These are phyloP conservation scores for Pseudogymnoascus sp. DNA, from an alignment of 2,329 filamentous ascomycete species.

Conservation along the genomic window DNA sequence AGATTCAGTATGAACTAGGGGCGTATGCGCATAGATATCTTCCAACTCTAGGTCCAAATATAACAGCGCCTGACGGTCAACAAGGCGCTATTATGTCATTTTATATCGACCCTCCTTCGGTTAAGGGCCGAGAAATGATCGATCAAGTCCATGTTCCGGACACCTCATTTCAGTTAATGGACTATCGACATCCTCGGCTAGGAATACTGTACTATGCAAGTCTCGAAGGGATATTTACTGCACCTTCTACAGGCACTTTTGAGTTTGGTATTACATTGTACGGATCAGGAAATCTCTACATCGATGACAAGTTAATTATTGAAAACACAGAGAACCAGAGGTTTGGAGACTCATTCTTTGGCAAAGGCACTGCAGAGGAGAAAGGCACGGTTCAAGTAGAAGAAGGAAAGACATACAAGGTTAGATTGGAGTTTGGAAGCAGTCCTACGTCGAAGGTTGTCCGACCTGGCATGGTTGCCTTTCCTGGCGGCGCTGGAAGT, in stretches of 20 bases:
- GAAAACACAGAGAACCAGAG: slow-evolving; percentile 29
- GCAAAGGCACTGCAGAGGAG: slow-evolving; percentile 31
- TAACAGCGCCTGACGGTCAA: neutral
- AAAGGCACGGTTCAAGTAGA: slow-evolving; percentile 21
- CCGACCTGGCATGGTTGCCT: slow-evolving; percentile 29
- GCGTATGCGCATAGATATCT: neutral
- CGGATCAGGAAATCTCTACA: slow-evolving; percentile 30
- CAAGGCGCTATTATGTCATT: neutral
- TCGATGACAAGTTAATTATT: slow-evolving; percentile 30
- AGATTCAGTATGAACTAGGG: neutral
- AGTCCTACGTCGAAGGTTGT: neutral
- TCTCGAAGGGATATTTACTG: neutral
- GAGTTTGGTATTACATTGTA: slow-evolving; percentile 32
- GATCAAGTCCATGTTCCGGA: slow-evolving; percentile 19
- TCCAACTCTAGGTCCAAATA: neutral
- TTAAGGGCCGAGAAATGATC: slow-evolving; percentile 17
- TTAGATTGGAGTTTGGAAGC: slow-evolving; percentile 13
- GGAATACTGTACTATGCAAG: slow-evolving; percentile 6
- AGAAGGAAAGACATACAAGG: slow-evolving; percentile 27
- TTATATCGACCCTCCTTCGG: slow-evolving; percentile 14
- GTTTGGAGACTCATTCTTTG: slow-evolving; percentile 33
- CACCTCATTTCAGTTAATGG: neutral
- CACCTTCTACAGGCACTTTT: neutral
- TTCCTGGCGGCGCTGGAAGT: slow-evolving; percentile 49
- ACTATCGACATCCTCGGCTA: slow-evolving; percentile 9